Base-by-base conservation (phyloP, 345 rosid genomes). In the Reutealis trisperma region DNA sequence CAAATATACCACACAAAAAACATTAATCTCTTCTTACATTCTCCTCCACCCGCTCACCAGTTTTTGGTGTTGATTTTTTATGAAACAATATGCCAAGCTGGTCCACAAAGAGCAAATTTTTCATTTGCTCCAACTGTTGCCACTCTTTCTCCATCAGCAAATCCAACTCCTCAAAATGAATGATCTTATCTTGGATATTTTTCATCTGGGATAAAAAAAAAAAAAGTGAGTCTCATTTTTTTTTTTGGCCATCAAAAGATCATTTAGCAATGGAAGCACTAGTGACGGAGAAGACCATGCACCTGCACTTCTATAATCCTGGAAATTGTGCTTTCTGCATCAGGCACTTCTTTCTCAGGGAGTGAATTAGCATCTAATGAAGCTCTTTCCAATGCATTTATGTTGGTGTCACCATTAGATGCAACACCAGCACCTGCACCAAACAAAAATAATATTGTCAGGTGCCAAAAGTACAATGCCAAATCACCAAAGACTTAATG, bases 121-220 rank as follows among this genome's bases (percentile, higher is more conserved):
- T 93, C 88, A 92, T 81, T 25, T 87, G 88, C 80, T 93, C 98
- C 81, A 92, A 54, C 76, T 91, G 97, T 67, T 87, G 87, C 87
- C 90, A 70, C 88, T 92, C 96, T 86, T 89, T 88, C 90, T 96
- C 99, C 90, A 92, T 87, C 82, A 83, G 86, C 80, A 89, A 73
- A 86, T 91, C 98, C 80, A 96, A 45, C 84, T 89, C 90, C 89
- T 93, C 98, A 60, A 96, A 93, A 55, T 74, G 85, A 21, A 54
- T 73, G 64, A 96, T 86, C 81, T 81, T 96, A 52, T 89, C 89
- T 68, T 87, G 89, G 42, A 92, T 90, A 74, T 89, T 90, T 78
- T 86, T 90, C 93, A 92, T 86, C 99, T 96, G 90, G 80, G 71
- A 64, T 3, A 18, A 16, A 8, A 52, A 9, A 15, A 69, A 49